A percentile compares a stretch with the other conserved stretches of the same genome.
Conservation (phyloP, 2,329 filamentous ascomycete genomes). For the Fusarium cicatricum region DNA sequence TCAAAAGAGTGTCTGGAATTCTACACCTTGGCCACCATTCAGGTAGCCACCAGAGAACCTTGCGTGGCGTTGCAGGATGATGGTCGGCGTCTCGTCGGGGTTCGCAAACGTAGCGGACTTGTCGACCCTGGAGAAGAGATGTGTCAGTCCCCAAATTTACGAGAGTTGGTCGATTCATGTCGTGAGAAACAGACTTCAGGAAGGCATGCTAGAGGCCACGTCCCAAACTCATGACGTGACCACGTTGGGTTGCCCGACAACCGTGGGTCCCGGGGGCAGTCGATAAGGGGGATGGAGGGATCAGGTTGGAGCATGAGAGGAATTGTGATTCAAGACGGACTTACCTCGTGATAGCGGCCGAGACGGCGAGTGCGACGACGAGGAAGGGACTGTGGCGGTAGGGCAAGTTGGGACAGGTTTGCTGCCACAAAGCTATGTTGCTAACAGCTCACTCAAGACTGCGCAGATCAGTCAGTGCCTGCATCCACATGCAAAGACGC, state of each 20-base stretch:
- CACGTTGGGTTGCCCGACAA: slow-evolving; percentile 23
- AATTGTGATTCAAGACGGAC: slow-evolving; percentile 19
- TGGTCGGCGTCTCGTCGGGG: slow-evolving; percentile 17
- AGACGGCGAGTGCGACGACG: slow-evolving; percentile 29
- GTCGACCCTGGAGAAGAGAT: slow-evolving; percentile 14
- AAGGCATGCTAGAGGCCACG: slow-evolving; percentile 32
- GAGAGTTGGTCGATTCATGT: neutral
- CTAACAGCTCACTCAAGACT: slow-evolving; percentile 34
- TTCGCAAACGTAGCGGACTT: slow-evolving; percentile 29
- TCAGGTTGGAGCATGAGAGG: slow-evolving; percentile 4
- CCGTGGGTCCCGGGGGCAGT: slow-evolving; percentile 18
- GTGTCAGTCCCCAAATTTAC: slow-evolving; percentile 13
- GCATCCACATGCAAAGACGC: slow-evolving; percentile 27
- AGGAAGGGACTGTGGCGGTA: slow-evolving; percentile 15
- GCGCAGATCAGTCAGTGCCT: slow-evolving; percentile 29
- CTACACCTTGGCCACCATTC: slow-evolving; percentile 37
- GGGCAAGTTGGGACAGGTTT: slow-evolving; percentile 20
- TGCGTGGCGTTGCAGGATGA: slow-evolving; percentile 26
- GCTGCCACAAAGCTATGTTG: slow-evolving; percentile 29
- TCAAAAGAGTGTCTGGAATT: slow-evolving; percentile 36
- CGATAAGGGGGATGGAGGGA: slow-evolving; percentile 18
- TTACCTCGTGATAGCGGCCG: slow-evolving; percentile 26
- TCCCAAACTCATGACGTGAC: slow-evolving; percentile 38
- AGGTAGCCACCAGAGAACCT: slow-evolving; percentile 31
- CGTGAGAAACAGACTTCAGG: slow-evolving; percentile 1